Percentiles rank a stretch among this genome's conserved stretches.
Conservation (phyloP, 2,329 filamentous ascomycete species). For the Conoideocrella luteorostrata region DNA sequence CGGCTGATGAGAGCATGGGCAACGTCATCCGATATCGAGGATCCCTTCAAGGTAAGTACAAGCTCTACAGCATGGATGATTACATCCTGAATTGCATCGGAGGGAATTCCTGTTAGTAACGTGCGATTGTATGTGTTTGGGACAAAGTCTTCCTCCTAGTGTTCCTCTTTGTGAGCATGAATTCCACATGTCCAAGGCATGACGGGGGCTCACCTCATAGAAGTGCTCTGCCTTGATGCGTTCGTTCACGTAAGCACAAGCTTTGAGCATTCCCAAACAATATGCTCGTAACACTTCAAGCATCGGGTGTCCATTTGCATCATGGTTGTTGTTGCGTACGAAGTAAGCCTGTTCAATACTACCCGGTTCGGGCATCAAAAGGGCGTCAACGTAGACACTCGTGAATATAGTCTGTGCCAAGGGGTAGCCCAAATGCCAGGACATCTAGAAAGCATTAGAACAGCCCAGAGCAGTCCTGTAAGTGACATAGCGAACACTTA, state of each 20-base stretch:
- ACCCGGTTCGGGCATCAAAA: constrained; percentile 65
- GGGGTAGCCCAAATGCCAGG: constrained; percentile 94
- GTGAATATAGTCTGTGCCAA: constrained; percentile 93
- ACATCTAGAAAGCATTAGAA: constrained; percentile 57
- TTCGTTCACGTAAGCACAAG: constrained; percentile 71
- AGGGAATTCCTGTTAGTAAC: constrained; percentile 59
- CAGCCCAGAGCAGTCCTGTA: not conserved
- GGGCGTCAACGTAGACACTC: constrained; percentile 79
- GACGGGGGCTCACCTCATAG: constrained; percentile 62
- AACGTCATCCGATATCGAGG: constrained; percentile 33
- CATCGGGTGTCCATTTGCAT: constrained; percentile 36
- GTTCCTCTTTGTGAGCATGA: not conserved
- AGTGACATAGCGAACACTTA: constrained; percentile 31
- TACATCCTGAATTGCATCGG: constrained; percentile 46
- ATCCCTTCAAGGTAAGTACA: constrained; percentile 35
- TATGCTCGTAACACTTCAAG: constrained; percentile 72
- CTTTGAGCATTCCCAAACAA: constrained; percentile 77
- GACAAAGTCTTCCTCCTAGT: constrained; percentile 89
- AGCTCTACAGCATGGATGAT: constrained; percentile 50
- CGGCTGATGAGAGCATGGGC: constrained; percentile 55
- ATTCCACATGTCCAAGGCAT: too few relatives aligned
- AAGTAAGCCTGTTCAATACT: constrained; percentile 62
- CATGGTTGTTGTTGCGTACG: constrained; percentile 26
- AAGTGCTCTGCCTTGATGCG: constrained; percentile 78
- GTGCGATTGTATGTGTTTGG: constrained; percentile 82